phyloP scores from a whole-genome alignment of 306 rosid species.

The Malus orientalis region DNA sequence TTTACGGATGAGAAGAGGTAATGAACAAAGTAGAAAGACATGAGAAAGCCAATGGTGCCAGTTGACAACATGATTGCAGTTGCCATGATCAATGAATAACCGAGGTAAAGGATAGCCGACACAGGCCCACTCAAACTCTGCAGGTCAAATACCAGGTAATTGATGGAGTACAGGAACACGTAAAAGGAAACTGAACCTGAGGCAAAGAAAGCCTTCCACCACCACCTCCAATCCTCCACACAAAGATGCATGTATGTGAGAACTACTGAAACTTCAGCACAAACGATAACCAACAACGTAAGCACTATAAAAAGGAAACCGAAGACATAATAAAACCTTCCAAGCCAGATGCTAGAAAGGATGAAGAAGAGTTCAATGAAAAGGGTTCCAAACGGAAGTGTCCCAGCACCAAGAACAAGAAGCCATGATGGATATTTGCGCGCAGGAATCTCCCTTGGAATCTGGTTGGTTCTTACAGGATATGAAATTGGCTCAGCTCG shows the following conservation, averaged over 20 bases:
- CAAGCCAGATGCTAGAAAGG: slow-evolving; percentile 98
- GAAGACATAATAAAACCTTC: slow-evolving; percentile 89
- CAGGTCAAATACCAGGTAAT: slow-evolving; percentile 88
- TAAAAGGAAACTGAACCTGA: slow-evolving; percentile 88
- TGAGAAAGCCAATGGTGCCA: slow-evolving; percentile 79
- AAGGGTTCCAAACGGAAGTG: slow-evolving; percentile 93
- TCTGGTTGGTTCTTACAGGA: slow-evolving; percentile 93
- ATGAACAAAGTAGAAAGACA: slow-evolving; percentile 91
- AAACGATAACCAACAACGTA: slow-evolving; percentile 61
- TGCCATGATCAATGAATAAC: slow-evolving; percentile 92
- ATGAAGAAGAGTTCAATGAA: slow-evolving; percentile 95
- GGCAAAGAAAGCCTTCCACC: slow-evolving; percentile 99
- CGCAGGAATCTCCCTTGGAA: slow-evolving; percentile 86
- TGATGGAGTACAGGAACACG: slow-evolving; percentile 86
- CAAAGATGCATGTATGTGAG: slow-evolving; percentile 98
- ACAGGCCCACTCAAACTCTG: slow-evolving; percentile 96
- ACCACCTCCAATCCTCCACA: slow-evolving; percentile 98
- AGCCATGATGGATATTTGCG: slow-evolving; percentile 97
- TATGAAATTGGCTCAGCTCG: slow-evolving; percentile 60
- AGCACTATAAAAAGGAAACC: slow-evolving; percentile 86
- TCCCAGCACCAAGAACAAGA: slow-evolving; percentile 94
- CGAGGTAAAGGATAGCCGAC: slow-evolving; percentile 79
- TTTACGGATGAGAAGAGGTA: slow-evolving; percentile 89
- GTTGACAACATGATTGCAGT: slow-evolving; percentile 87
- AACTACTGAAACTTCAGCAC: slow-evolving; percentile 95